A percentile compares a stretch with the other conserved stretches of the same genome.
phyloP scores from a whole-genome alignment of 805 yeast genomes.

The Hanseniaspora valbyensis region DNA sequence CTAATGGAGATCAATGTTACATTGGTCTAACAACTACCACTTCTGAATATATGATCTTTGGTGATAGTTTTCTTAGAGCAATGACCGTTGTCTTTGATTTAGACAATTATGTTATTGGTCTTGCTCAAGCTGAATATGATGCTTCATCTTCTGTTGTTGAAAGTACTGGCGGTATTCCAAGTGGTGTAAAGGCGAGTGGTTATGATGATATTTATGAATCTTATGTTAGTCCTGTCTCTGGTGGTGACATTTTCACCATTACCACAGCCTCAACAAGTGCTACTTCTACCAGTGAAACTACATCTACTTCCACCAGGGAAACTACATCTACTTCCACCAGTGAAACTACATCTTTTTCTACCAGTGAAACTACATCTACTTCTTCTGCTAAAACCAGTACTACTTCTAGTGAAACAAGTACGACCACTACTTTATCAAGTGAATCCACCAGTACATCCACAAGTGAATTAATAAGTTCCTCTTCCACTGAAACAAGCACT shows the following conservation, averaged over 20 bases:
- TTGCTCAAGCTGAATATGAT: slow-evolving; percentile 38
- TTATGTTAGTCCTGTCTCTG: slow-evolving; percentile 21
- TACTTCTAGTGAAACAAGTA: not conserved
- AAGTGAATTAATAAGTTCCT: too few relatives aligned
- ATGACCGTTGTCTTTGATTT: slow-evolving; percentile 58
- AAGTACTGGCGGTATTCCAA: slow-evolving; percentile 31
- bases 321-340: slow-evolving; percentile 15
- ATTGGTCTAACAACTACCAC: slow-evolving; percentile 33
- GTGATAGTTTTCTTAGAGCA: slow-evolving; percentile 46
- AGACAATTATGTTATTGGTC: slow-evolving; percentile 44
- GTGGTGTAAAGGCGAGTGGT: slow-evolving; percentile 38
- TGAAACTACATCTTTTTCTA: slow-evolving; percentile 11
- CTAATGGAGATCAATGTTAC: slow-evolving; percentile 31
- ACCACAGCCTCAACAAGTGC: not conserved
- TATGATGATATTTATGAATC: slow-evolving; percentile 36
- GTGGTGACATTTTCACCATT: slow-evolving; percentile 25
- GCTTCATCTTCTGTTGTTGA: slow-evolving; percentile 21
- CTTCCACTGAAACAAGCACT: not conserved
- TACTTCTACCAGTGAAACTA: not conserved
- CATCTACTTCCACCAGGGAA: not conserved
- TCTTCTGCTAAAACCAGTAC: slow-evolving; percentile 1
- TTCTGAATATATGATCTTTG: slow-evolving; percentile 34
- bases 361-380: not conserved
- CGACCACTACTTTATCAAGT: too few relatives aligned
- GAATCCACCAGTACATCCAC: too few relatives aligned